Evolutionary conservation across 73 alveolate species (phyloP).

Genomic region (Paramecium caudatum): DNA sequence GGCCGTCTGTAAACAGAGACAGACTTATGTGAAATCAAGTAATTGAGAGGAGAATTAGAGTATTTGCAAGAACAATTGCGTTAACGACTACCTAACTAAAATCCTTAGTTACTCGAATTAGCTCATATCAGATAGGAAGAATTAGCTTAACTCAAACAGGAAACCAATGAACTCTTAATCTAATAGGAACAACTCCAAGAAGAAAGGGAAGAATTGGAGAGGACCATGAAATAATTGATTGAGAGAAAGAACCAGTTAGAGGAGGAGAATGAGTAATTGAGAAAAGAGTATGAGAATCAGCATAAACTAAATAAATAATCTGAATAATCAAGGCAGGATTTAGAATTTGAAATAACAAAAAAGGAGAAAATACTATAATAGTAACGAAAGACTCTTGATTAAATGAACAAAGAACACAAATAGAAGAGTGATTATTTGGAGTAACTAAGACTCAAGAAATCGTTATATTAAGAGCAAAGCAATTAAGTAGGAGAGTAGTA

Average conservation of each 20-base stretch:
- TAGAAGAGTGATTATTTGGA: slow-evolving; percentile 11
- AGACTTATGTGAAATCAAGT: slow-evolving; percentile 9
- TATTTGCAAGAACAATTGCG: neutral
- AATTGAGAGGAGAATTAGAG: neutral
- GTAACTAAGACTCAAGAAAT: neutral
- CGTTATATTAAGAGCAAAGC: neutral
- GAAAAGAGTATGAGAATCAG: neutral
- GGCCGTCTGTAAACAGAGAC: neutral
- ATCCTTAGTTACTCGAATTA: slow-evolving; percentile 1
- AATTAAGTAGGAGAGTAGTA: neutral
- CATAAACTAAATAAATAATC: neutral
- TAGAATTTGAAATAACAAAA: slow-evolving; percentile 30
- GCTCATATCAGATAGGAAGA: neutral
- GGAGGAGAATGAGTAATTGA: neutral
- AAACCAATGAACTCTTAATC: neutral
- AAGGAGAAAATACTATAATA: neutral
- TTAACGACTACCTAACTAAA: neutral
- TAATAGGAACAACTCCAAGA: neutral
- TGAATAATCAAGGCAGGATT: slow-evolving; percentile 2
- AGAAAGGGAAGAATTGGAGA: neutral
- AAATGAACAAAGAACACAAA: neutral
- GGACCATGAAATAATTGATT: neutral
- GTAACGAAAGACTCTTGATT: neutral
- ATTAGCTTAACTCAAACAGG: neutral
- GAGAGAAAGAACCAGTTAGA: neutral